phyloP scores from a whole-genome alignment of 2,329 filamentous ascomycete genomes.

The Cladosporium sp. region DNA sequence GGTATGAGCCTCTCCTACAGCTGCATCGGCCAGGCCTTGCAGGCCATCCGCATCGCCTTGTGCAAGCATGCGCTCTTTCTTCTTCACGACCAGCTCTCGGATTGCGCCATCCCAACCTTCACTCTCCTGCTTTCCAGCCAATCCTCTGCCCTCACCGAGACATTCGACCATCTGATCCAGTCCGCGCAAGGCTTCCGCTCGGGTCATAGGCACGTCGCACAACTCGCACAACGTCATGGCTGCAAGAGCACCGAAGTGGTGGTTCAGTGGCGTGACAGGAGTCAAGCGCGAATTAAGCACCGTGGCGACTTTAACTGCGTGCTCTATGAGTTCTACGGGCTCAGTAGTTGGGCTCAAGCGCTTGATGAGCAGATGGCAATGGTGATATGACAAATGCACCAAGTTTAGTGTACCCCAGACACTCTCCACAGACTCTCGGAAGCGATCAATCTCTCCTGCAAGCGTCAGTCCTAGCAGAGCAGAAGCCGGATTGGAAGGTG shows the following conservation, averaged over 20 bases:
- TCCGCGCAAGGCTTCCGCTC: conserved; percentile 54
- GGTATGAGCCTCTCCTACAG: conserved; percentile 20
- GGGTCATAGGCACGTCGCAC: conserved; percentile 50
- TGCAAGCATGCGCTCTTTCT: conserved; percentile 37
- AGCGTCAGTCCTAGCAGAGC: conserved; percentile 49
- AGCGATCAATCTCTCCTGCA: conserved; percentile 59
- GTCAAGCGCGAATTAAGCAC: conserved; percentile 54
- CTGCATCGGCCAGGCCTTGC: conserved; percentile 57
- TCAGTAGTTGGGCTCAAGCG: conserved; percentile 55
- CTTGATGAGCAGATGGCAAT: conserved; percentile 61
- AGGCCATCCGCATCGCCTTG: conserved; percentile 40
- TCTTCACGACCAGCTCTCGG: conserved; percentile 46
- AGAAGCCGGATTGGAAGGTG: conserved; percentile 37
- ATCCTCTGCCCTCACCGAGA: conserved; percentile 39
- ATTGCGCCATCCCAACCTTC: conserved; percentile 57
- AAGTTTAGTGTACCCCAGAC: conserved; percentile 52
- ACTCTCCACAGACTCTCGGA: conserved; percentile 59
- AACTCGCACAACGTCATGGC: conserved; percentile 60
- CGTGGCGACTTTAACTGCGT: conserved; percentile 56
- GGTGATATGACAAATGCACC: conserved; percentile 66
- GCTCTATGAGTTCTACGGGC: conserved; percentile 56
- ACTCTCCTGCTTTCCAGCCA: conserved; percentile 40
- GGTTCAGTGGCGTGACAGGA: conserved; percentile 59
- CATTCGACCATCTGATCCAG: conserved; percentile 55
- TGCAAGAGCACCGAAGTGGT: conserved; percentile 61